phyloP scores from a whole-genome alignment of 2,329 filamentous ascomycete species.

The Apiospora sp. region DNA sequence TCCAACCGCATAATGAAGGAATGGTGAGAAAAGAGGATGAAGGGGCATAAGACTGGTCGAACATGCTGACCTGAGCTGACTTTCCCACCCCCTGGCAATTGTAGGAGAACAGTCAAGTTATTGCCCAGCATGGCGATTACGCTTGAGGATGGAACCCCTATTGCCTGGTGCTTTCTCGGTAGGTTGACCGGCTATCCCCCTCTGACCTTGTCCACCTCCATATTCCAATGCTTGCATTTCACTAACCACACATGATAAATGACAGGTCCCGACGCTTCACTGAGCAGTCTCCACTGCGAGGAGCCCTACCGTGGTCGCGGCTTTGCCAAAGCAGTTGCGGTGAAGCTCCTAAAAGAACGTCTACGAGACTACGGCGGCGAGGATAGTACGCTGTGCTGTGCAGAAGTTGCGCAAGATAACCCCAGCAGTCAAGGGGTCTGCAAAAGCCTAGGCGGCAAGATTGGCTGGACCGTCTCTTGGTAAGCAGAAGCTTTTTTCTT shows the following conservation, averaged over 20 bases:
- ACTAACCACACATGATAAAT: neutral
- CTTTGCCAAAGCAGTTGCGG: slow-evolving; percentile 67
- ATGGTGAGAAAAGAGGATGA: neutral
- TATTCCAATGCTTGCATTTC: neutral
- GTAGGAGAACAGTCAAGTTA: slow-evolving; percentile 50
- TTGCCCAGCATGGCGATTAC: slow-evolving; percentile 59
- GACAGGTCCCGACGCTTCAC: slow-evolving; percentile 65
- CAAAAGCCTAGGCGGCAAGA: slow-evolving; percentile 64
- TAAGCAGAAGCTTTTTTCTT: slow-evolving; percentile 42
- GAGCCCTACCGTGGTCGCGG: slow-evolving; percentile 66
- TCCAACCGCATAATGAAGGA: neutral
- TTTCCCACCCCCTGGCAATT: slow-evolving; percentile 4
- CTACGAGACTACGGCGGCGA: slow-evolving; percentile 54
- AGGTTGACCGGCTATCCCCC: slow-evolving; percentile 30
- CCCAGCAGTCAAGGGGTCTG: slow-evolving; percentile 68
- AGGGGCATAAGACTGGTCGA: neutral
- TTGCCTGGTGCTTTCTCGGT: slow-evolving; percentile 72
- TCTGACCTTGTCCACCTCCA: no score
- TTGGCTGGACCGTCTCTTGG: slow-evolving; percentile 67
- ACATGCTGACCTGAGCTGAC: neutral
- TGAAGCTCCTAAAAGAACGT: slow-evolving; percentile 63
- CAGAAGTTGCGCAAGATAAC: slow-evolving; percentile 71
- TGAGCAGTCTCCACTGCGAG: slow-evolving; percentile 69
- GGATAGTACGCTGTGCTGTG: slow-evolving; percentile 58
- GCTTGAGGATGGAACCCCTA: slow-evolving; percentile 52